phyloP scores from a whole-genome alignment of 148 eudicot genomes.

The Silene uniflora region DNA sequence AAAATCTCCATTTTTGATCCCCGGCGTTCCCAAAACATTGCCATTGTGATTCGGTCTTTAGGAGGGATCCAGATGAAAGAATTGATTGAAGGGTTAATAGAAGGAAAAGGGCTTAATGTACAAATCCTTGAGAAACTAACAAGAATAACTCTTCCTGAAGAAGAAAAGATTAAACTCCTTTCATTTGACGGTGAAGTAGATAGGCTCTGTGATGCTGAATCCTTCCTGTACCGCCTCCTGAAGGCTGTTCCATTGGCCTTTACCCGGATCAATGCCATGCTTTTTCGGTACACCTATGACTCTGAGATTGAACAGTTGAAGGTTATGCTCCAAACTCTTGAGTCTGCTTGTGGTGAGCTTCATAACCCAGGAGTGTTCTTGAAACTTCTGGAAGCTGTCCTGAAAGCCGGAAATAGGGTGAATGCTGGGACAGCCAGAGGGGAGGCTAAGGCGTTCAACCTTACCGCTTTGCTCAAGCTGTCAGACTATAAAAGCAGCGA shows the following conservation, averaged over 20 bases:
- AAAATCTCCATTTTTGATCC: constrained; percentile 65
- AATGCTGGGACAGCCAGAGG: constrained; percentile 92
- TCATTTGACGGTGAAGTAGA: constrained; percentile 55
- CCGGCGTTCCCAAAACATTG: constrained; percentile 70
- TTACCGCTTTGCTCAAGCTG: constrained; percentile 62
- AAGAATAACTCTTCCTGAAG: constrained; percentile 56
- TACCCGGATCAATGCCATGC: constrained; percentile 60
- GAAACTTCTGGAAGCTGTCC: constrained; percentile 85
- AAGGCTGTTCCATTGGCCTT: constrained; percentile 71
- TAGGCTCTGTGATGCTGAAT: constrained; percentile 79
- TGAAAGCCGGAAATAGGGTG: constrained; percentile 84
- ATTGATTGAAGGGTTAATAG: constrained; percentile 48
- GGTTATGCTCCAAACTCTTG: constrained; percentile 50
- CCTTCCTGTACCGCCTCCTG: constrained; percentile 69
- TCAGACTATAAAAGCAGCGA: constrained; percentile 83
- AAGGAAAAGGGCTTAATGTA: constrained; percentile 53
- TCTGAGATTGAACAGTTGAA: constrained; percentile 46
- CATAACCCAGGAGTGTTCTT: constrained; percentile 58
- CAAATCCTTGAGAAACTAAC: constrained; percentile 75
- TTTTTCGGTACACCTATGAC: constrained; percentile 53
- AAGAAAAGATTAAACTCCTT: constrained; percentile 53
- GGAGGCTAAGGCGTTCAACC: constrained; percentile 80
- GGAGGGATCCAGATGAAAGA: constrained; percentile 42
- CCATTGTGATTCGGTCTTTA: constrained; percentile 70
- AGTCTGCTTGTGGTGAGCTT: constrained; percentile 67